These are phyloP conservation scores for Fusarium robinianum DNA, from an alignment of 2,329 filamentous ascomycete species.

Conservation along the genomic window DNA sequence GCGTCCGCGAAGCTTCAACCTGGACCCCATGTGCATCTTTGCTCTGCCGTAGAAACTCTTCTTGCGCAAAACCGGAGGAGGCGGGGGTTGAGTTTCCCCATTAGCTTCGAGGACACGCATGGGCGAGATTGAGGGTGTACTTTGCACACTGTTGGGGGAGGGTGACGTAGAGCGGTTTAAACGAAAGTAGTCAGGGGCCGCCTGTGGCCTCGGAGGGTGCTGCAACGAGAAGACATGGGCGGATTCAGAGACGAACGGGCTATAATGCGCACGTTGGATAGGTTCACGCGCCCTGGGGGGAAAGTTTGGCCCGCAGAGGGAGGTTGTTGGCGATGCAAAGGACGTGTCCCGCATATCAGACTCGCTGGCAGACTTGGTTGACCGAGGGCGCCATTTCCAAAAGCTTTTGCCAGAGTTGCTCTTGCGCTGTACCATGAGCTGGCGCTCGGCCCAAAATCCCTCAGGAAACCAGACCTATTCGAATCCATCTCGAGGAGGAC, in stretches of 20 bases:
- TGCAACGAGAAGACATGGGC: constrained; percentile 55
- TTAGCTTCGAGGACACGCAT: not conserved
- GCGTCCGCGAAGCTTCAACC: constrained; percentile 17
- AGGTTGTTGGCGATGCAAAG: constrained; percentile 34
- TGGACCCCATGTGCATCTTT: constrained; percentile 34
- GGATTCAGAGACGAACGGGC: constrained; percentile 53
- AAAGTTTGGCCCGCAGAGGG: constrained; percentile 20
- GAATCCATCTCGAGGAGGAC: constrained; percentile 56
- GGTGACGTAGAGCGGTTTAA: constrained; percentile 12
- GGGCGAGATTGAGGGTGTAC: constrained; percentile 16
- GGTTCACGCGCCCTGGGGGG: constrained; percentile 17
- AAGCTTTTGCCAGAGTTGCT: constrained; percentile 43
- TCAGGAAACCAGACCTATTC: constrained; percentile 69
- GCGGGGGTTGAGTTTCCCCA: not conserved
- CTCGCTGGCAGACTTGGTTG: constrained; percentile 44
- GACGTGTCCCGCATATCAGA: constrained; percentile 29
- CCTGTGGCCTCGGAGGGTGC: constrained; percentile 30
- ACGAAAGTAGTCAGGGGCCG: constrained; percentile 10
- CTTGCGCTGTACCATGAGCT: constrained; percentile 37
- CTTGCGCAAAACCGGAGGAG: constrained; percentile 4
- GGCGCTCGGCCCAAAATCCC: constrained; percentile 67
- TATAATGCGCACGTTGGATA: constrained; percentile 36
- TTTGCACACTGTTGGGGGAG: not conserved
- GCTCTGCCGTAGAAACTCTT: constrained; percentile 24
- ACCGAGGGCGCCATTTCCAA: constrained; percentile 49